Percentiles rank a stretch among this genome's conserved stretches.
phyloP scores from a whole-genome alignment of 768 basidiomycete species.

The Pleurotus citrinopileatus region DNA sequence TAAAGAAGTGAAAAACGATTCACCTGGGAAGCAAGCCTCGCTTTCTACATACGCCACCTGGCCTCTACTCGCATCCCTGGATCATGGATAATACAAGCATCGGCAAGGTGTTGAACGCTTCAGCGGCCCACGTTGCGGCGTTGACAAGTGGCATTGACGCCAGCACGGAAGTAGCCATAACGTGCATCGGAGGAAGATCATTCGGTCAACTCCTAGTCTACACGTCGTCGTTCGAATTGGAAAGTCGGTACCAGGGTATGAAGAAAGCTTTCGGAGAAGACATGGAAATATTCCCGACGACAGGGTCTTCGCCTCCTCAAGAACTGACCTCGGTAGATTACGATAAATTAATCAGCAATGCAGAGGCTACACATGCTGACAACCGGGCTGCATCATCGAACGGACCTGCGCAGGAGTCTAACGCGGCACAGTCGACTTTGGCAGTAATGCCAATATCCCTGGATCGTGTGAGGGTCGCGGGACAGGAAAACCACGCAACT shows the following conservation, averaged over 20 bases:
- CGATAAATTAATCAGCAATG: conserved; percentile 4
- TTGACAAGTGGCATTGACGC: conserved; percentile 8
- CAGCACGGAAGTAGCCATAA: conserved; percentile 6
- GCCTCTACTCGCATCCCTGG: background rate
- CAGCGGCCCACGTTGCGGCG: conserved; percentile 2
- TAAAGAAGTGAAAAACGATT: background rate
- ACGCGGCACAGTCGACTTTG: background rate
- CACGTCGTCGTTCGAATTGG: conserved; percentile 1
- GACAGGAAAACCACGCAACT: background rate
- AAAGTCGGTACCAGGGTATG: conserved; percentile 5
- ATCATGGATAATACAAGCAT: conserved; percentile 2
- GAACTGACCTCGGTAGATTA: background rate
- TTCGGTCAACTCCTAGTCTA: conserved; percentile 5
- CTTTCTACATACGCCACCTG: background rate
- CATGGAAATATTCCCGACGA: conserved; percentile 4
- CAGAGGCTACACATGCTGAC: conserved; percentile 2
- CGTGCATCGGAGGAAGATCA: conserved; percentile 1
- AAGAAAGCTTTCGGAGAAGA: conserved; percentile 8
- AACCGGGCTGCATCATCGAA: background rate
- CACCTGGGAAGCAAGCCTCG: background rate
- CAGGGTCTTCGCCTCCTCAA: background rate
- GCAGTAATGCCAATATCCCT: background rate
- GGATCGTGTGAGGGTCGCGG: background rate
- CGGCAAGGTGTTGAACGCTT: conserved; percentile 6
- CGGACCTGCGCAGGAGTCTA: background rate